Conservation (phyloP, 1,284 basidiomycete species). For the Puccinia polysora region DNA sequence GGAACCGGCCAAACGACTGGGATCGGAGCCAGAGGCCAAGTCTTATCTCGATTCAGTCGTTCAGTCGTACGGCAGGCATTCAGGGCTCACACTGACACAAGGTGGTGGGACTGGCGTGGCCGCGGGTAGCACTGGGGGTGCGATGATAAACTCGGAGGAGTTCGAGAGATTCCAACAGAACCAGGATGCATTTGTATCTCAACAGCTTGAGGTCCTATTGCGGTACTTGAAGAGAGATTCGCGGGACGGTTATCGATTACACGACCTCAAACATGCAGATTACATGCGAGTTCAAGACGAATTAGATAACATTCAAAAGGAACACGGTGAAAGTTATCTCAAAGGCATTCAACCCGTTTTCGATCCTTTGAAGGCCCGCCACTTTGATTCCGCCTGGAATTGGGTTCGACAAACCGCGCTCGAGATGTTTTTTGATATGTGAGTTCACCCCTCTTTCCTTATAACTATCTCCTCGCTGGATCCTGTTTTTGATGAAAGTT, state of each 20-base stretch:
- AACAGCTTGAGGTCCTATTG: slow-evolving; percentile 92
- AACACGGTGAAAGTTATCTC: slow-evolving; percentile 87
- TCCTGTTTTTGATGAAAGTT: not conserved
- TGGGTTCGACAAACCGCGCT: slow-evolving; percentile 67
- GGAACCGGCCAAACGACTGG: slow-evolving; percentile 89
- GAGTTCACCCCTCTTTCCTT: slow-evolving; percentile 65
- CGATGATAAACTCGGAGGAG: slow-evolving; percentile 91
- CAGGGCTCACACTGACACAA: slow-evolving; percentile 75
- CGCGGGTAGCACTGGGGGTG: slow-evolving; percentile 46
- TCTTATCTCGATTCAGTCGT: slow-evolving; percentile 85
- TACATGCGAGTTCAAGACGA: slow-evolving; percentile 71
- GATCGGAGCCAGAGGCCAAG: slow-evolving; percentile 86
- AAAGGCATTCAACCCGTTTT: slow-evolving; percentile 92
- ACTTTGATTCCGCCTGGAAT: slow-evolving; percentile 98
- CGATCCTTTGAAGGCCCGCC: slow-evolving; percentile 89
- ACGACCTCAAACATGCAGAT: slow-evolving; percentile 75
- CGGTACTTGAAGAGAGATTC: slow-evolving; percentile 91
- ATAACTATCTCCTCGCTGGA: slow-evolving; percentile 62
- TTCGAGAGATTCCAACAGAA: slow-evolving; percentile 93
- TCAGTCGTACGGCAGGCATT: slow-evolving; percentile 73
- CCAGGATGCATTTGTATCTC: slow-evolving; percentile 83
- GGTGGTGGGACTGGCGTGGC: slow-evolving; percentile 63
- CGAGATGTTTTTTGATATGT: slow-evolving; percentile 43
- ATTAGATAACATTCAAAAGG: slow-evolving; percentile 78
- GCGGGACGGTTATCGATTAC: slow-evolving; percentile 80